These are phyloP conservation scores for Metschnikowia vanudenii DNA, from an alignment of 805 yeast genomes.

Conservation along the genomic window DNA sequence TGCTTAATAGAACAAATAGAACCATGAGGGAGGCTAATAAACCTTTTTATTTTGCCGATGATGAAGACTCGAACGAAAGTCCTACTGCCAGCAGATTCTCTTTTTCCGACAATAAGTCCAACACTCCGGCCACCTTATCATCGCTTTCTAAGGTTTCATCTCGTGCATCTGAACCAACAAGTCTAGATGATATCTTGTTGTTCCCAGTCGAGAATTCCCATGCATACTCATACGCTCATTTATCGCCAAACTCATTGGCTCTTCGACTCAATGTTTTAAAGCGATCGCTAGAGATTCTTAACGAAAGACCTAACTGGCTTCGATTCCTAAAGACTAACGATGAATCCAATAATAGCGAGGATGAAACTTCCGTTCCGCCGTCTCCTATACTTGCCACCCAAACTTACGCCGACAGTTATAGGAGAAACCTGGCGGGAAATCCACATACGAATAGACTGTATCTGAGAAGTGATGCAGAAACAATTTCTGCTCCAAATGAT, in stretches of 20 bases:
- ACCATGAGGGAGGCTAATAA: not conserved
- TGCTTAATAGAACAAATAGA: not conserved
- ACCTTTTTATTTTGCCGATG: constrained; percentile 18
- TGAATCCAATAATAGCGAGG: constrained; percentile 9
- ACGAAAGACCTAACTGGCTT: constrained; percentile 57
- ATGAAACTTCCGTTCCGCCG: constrained; percentile 10
- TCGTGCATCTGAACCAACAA: constrained; percentile 12
- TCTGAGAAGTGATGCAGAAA: constrained; percentile 19
- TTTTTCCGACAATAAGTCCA: not conserved
- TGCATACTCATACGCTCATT: constrained; percentile 79
- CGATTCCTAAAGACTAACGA: constrained; percentile 17
- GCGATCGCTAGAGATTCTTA: constrained; percentile 69
- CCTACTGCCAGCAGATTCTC: not conserved
- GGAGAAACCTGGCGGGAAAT: not conserved
- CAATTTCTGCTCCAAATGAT: constrained; percentile 1
- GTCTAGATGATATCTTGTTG: constrained; percentile 44
- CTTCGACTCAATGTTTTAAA: constrained; percentile 71
- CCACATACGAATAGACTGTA: constrained; percentile 5
- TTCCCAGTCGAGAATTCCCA: constrained; percentile 81
- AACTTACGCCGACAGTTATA: constrained; percentile 9
- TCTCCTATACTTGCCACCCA: constrained; percentile 3
- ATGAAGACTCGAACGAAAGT: constrained; percentile 11
- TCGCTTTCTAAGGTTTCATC: constrained; percentile 5
- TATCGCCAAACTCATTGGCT: constrained; percentile 78
- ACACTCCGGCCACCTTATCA: not conserved